A percentile compares a stretch with the other conserved stretches of the same genome.
phyloP scores from a whole-genome alignment of 495 filamentous ascomycete species.

The Hypoxylon fragiforme region DNA sequence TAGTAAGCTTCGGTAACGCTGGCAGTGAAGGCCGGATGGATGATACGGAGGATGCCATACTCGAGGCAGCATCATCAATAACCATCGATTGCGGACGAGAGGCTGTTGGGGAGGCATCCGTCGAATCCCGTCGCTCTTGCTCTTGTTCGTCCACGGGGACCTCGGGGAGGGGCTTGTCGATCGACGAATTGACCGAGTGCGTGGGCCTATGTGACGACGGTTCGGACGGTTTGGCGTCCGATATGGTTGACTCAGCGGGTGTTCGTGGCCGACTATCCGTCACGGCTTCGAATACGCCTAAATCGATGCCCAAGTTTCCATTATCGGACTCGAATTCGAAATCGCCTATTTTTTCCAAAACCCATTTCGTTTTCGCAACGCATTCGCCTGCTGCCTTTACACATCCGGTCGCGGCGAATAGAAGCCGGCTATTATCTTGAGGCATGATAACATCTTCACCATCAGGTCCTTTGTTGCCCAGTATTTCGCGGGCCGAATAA shows the following conservation, averaged over 20 bases:
- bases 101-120: slow-evolving; percentile 39
- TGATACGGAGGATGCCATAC: slow-evolving; percentile 44
- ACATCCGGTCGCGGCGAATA: slow-evolving; percentile 83
- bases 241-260: slow-evolving; percentile 41
- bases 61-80: slow-evolving; percentile 37
- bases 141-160: slow-evolving; percentile 49
- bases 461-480: slow-evolving; percentile 61
- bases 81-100: slow-evolving; percentile 47
- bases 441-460: slow-evolving; percentile 78
- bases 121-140: slow-evolving; percentile 37
- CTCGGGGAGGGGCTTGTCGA: slow-evolving; percentile 38
- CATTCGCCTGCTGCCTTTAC: slow-evolving; percentile 90
- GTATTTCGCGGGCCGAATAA: slow-evolving; percentile 74
- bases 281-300: slow-evolving; percentile 43
- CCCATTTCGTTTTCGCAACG: slow-evolving; percentile 77
- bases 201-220: slow-evolving; percentile 30
- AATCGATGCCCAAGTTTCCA: slow-evolving; percentile 52
- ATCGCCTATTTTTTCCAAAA: slow-evolving; percentile 90
- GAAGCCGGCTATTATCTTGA: slow-evolving; percentile 75
- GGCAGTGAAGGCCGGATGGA: slow-evolving; percentile 48
- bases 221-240: slow-evolving; percentile 39
- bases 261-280: slow-evolving; percentile 41
- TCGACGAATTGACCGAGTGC: slow-evolving; percentile 23
- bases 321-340: slow-evolving; percentile 74
- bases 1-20: slow-evolving; percentile 53